Evolutionary conservation across 2,329 filamentous ascomycete species (phyloP).

Genomic region (Calonectria henricotiae): DNA sequence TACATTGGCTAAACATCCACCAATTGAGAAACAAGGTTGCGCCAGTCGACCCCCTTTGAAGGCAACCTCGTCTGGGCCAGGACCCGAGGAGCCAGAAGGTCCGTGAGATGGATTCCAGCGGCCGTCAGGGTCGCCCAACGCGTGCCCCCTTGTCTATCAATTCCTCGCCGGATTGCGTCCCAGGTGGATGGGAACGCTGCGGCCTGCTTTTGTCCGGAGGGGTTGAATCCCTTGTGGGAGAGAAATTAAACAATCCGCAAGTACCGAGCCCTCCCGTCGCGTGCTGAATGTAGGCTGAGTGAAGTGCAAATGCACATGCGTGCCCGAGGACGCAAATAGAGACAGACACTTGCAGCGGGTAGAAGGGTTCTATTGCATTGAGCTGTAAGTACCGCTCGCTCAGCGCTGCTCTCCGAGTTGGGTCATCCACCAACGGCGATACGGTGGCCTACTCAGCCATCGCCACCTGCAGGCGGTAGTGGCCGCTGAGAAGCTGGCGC

Average conservation of each 20-base stretch:
- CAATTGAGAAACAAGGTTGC: slow-evolving; percentile 33
- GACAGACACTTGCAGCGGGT: slow-evolving; percentile 9
- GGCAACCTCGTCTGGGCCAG: slow-evolving; percentile 28
- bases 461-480: slow-evolving; percentile 31
- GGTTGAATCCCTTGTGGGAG: slow-evolving; percentile 4
- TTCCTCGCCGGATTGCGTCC: slow-evolving; percentile 10
- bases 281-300: not conserved
- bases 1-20: slow-evolving; percentile 21
- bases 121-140: slow-evolving; percentile 23
- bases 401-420: not conserved
- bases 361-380: slow-evolving; percentile 6
- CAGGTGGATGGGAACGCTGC: slow-evolving; percentile 3
- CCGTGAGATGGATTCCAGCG: slow-evolving; percentile 32
- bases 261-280: slow-evolving; percentile 1
- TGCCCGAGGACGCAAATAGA: slow-evolving; percentile 10
- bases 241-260: slow-evolving; percentile 11
- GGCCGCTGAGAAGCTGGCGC: slow-evolving; percentile 20
- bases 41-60: not conserved
- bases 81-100: slow-evolving; percentile 35
- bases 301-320: not conserved
- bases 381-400: not conserved
- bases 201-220: slow-evolving; percentile 12
- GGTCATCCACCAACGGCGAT: slow-evolving; percentile 26
- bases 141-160: not conserved
- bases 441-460: slow-evolving; percentile 29